Evolutionary conservation across 2,329 filamentous ascomycete genomes (phyloP).

Genomic region (Ophiosphaerella herpotricha): DNA sequence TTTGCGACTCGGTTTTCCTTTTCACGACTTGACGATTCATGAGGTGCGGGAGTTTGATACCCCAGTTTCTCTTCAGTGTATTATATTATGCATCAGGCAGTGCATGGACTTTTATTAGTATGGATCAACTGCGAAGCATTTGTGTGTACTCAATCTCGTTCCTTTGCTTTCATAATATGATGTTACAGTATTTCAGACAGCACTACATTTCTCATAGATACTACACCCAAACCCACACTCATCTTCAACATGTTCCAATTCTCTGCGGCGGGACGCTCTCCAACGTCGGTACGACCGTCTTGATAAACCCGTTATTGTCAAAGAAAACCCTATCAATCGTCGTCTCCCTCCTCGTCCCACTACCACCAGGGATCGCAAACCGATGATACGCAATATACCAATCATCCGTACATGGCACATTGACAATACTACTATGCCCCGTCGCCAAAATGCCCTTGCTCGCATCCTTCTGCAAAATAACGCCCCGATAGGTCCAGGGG

Average conservation of each 20-base stretch:
- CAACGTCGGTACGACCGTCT: slow-evolving; percentile 29
- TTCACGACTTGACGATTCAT: background rate
- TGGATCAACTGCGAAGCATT: no score
- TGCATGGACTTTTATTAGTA: no score
- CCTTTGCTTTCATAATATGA: no score
- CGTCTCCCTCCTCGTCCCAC: slow-evolving; percentile 29
- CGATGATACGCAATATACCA: slow-evolving; percentile 40
- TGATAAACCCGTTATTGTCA: slow-evolving; percentile 27
- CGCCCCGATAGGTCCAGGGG: slow-evolving; percentile 30
- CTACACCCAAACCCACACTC: background rate
- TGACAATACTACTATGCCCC: slow-evolving; percentile 32
- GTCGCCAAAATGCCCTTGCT: slow-evolving; percentile 28
- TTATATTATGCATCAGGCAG: no score
- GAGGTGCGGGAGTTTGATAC: background rate
- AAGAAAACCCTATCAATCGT: slow-evolving; percentile 33
- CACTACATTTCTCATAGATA: no score
- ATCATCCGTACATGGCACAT: slow-evolving; percentile 33
- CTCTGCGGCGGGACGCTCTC: slow-evolving; percentile 21
- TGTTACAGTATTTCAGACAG: no score
- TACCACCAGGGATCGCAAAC: slow-evolving; percentile 29
- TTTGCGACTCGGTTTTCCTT: no score
- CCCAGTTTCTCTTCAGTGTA: no score
- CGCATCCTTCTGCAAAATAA: slow-evolving; percentile 30
- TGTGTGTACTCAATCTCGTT: no score
- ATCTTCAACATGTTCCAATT: background rate